Percentiles rank a stretch among this genome's conserved stretches.
These are phyloP conservation scores for Colletotrichum euphorbiae DNA, from an alignment of 2,329 filamentous ascomycete genomes.

Conservation along the genomic window DNA sequence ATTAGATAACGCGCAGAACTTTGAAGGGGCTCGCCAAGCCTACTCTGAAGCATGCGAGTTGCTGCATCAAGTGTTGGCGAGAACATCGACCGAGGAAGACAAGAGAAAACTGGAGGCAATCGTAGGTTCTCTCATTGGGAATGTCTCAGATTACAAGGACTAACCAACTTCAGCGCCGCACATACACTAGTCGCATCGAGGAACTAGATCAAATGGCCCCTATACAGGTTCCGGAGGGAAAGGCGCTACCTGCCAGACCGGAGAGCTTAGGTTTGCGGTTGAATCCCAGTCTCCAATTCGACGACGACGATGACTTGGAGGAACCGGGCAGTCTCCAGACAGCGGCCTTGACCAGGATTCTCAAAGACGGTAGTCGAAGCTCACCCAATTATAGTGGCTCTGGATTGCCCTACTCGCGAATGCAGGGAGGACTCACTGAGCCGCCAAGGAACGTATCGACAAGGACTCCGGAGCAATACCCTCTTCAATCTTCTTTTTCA, in stretches of 20 bases:
- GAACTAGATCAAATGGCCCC: slow-evolving; percentile 82
- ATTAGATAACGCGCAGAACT: slow-evolving; percentile 95
- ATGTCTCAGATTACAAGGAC: background rate
- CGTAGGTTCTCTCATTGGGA: slow-evolving; percentile 65
- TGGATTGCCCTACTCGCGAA: slow-evolving; percentile 39
- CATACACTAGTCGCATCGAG: slow-evolving; percentile 89
- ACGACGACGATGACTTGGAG: slow-evolving; percentile 57
- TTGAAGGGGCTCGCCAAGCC: slow-evolving; percentile 88
- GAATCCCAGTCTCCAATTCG: slow-evolving; percentile 44
- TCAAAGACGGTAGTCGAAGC: slow-evolving; percentile 17
- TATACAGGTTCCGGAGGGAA: slow-evolving; percentile 66
- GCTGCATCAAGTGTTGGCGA: slow-evolving; percentile 86
- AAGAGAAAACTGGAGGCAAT: slow-evolving; percentile 92
- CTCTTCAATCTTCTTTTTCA: slow-evolving; percentile 67
- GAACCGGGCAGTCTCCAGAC: slow-evolving; percentile 63
- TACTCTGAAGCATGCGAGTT: slow-evolving; percentile 92
- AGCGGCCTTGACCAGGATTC: slow-evolving; percentile 63
- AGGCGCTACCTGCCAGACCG: slow-evolving; percentile 79
- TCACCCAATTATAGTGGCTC: slow-evolving; percentile 10
- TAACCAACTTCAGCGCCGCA: slow-evolving; percentile 73
- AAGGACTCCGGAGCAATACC: slow-evolving; percentile 43
- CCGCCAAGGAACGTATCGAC: slow-evolving; percentile 28
- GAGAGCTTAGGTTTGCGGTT: slow-evolving; percentile 67
- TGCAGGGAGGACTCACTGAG: slow-evolving; percentile 20
- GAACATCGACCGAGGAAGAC: slow-evolving; percentile 88